Conservation (phyloP, 495 filamentous ascomycete species). For the Platismatia glauca region DNA sequence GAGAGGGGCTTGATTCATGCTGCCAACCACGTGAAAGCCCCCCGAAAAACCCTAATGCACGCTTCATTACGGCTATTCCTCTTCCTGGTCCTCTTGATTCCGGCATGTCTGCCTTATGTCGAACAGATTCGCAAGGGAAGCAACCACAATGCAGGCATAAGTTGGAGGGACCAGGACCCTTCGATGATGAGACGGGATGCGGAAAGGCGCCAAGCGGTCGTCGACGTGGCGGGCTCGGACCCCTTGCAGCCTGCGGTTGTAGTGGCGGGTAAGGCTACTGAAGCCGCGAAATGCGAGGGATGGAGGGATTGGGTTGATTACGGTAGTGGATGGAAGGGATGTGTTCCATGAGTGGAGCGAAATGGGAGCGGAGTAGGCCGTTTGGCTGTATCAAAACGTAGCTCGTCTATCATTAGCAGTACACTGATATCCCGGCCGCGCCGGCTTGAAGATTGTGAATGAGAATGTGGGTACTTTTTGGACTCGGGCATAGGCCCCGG, state of each 20-base stretch:
- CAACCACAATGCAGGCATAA: background rate
- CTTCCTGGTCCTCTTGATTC: background rate
- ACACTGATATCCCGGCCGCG: background rate
- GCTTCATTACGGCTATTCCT: background rate
- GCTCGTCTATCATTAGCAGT: background rate
- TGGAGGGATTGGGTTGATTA: constrained; percentile 4
- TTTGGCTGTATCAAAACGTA: background rate
- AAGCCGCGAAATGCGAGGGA: background rate
- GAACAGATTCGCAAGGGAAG: background rate
- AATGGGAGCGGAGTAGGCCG: too few species aligned
- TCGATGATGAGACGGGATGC: background rate
- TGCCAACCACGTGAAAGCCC: background rate
- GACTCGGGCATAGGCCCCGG: background rate
- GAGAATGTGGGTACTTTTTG: too few species aligned
- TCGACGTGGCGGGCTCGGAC: background rate
- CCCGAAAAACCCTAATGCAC: background rate
- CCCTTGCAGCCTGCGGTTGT: background rate
- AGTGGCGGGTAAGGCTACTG: background rate
- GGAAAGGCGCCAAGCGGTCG: background rate
- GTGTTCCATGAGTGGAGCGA: background rate
- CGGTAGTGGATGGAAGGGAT: background rate
- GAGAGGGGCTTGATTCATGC: background rate
- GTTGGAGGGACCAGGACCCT: background rate
- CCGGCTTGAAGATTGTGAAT: background rate
- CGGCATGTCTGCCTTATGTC: background rate